Conservation (phyloP, 805 yeast species). For the Candida rishiriensis region DNA sequence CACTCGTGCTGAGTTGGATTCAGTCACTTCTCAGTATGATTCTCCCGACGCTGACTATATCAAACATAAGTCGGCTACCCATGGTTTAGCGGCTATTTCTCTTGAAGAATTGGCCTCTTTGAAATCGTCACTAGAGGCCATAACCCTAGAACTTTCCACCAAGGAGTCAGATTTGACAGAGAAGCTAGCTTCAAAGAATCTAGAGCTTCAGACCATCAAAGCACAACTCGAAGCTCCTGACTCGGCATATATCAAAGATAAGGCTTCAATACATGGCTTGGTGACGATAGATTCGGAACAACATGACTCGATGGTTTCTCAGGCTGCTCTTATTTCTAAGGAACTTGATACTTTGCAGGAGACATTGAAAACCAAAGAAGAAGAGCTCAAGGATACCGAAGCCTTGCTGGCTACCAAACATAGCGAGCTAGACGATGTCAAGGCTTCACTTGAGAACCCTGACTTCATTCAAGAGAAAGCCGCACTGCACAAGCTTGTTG, state of each 20-base stretch:
- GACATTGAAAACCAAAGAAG: neutral
- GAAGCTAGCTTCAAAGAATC: neutral
- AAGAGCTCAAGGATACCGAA: neutral
- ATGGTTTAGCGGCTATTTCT: slow-evolving; percentile 16
- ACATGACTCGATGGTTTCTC: slow-evolving; percentile 1
- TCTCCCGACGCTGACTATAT: slow-evolving; percentile 21
- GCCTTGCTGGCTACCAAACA: neutral
- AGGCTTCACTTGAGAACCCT: slow-evolving; percentile 22
- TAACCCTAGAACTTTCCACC: no score
- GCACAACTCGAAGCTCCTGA: slow-evolving; percentile 2
- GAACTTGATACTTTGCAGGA: no score
- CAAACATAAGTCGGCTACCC: slow-evolving; percentile 12
- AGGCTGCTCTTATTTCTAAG: no score
- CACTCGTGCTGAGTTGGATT: slow-evolving; percentile 4
- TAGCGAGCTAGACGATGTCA: slow-evolving; percentile 1
- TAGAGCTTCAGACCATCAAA: neutral
- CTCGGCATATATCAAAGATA: neutral
- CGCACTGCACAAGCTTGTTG: slow-evolving; percentile 1
- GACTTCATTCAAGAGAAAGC: slow-evolving; percentile 12
- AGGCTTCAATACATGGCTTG: slow-evolving; percentile 3
- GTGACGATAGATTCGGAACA: slow-evolving; percentile 3
- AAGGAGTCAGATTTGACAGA: neutral
- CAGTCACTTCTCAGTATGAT: slow-evolving; percentile 3
- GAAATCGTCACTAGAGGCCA: neutral
- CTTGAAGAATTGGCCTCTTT: slow-evolving; percentile 9